Evolutionary conservation across 78 protist genomes (phyloP).

Genomic region (Chrysochromulina parva): DNA sequence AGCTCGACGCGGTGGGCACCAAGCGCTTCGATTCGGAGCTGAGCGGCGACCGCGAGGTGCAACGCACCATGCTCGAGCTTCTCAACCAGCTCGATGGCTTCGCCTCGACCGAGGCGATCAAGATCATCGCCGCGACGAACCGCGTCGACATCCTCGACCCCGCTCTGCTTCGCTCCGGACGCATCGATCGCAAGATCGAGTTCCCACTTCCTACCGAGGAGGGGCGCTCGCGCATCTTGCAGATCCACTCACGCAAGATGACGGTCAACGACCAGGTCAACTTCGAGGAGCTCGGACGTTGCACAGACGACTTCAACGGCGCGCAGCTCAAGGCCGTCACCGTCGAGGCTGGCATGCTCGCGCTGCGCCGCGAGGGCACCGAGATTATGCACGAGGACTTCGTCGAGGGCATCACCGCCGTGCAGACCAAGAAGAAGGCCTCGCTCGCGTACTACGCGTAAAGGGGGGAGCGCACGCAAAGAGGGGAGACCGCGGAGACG

Average conservation of each 20-base stretch:
- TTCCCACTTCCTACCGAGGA: constrained; percentile 97
- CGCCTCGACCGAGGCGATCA: constrained; percentile 95
- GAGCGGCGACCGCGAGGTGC: constrained; percentile 98
- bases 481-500: no score
- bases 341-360: constrained; percentile 98
- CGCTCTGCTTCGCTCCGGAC: constrained; percentile 98
- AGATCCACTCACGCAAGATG: constrained; percentile 83
- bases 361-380: constrained; percentile 25
- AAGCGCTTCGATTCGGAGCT: constrained; percentile 64
- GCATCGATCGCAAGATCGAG: constrained; percentile 99
- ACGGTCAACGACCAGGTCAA: constrained; percentile 89
- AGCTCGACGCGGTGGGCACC: constrained; percentile 99
- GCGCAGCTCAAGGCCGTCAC: constrained; percentile 91
- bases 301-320: constrained; percentile 73
- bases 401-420: constrained; percentile 96
- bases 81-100: constrained; percentile 99
- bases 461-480: no score
- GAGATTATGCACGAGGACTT: constrained; percentile 97
- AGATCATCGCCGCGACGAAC: constrained; percentile 99
- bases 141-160: constrained; percentile 96
- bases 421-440: constrained; percentile 96
- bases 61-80: constrained; percentile 99
- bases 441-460: constrained; percentile 92
- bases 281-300: constrained; percentile 92
- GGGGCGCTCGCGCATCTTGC: constrained; percentile 74